phyloP scores from a whole-genome alignment of 495 filamentous ascomycete species.

The Penicillium roqueforti region DNA sequence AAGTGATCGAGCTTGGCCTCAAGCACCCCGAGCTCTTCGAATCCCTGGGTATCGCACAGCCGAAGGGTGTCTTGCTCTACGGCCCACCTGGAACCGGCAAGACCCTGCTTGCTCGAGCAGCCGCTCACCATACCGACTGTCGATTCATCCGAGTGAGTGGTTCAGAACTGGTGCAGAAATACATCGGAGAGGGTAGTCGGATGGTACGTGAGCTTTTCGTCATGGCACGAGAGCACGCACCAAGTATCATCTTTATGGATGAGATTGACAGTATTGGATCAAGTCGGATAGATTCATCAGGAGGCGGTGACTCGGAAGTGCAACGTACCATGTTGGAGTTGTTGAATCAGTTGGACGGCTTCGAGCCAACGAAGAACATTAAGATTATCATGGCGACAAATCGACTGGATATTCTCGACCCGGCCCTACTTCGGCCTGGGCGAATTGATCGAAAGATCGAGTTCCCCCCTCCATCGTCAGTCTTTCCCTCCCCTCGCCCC shows the following conservation, averaged over 20 bases:
- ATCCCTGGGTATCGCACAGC: constrained; percentile 95
- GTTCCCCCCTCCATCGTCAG: constrained; percentile 89
- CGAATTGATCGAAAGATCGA: constrained; percentile 99
- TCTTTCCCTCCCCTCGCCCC: background rate
- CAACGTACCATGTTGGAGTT: constrained; percentile 99
- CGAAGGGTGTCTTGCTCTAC: constrained; percentile 95
- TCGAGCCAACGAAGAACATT: constrained; percentile 99
- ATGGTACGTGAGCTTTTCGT: constrained; percentile 99
- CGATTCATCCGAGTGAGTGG: constrained; percentile 98
- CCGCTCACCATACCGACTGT: constrained; percentile 97
- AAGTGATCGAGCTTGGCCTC: constrained; percentile 97
- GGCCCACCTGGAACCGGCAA: constrained; percentile 97
- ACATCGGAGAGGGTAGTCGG: constrained; percentile 95
- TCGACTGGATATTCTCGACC: constrained; percentile 93
- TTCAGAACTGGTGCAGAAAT: constrained; percentile 96
- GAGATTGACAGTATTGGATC: constrained; percentile 99
- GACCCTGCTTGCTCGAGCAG: constrained; percentile 90
- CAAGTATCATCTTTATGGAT: constrained; percentile 99
- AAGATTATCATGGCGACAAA: constrained; percentile 99
- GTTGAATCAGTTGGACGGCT: constrained; percentile 96
- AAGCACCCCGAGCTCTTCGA: constrained; percentile 99
- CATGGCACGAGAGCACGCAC: constrained; percentile 97
- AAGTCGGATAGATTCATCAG: constrained; percentile 90
- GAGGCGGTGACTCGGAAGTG: constrained; percentile 96
- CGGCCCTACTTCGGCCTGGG: constrained; percentile 86